A percentile compares a stretch with the other conserved stretches of the same genome.
Conservation (phyloP, 1,284 basidiomycete species). For the Clitocybe nebularis region DNA sequence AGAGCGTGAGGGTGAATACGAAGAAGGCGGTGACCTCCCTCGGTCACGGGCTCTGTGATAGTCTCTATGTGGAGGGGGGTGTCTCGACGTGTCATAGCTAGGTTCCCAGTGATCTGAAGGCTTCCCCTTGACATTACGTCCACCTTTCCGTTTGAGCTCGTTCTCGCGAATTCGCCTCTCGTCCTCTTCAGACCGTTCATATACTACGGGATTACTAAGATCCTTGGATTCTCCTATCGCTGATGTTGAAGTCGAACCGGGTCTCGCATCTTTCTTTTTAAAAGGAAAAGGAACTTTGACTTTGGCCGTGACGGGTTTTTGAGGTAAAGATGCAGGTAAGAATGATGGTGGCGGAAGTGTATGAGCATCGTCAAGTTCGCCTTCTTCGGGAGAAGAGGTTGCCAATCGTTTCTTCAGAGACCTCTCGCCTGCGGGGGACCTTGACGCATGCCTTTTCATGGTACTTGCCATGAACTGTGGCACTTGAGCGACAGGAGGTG, state of each 20-base stretch:
- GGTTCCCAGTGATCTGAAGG: slow-evolving; percentile 31
- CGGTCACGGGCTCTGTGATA: slow-evolving; percentile 23
- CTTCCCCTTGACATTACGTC: slow-evolving; percentile 4
- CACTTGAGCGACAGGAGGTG: slow-evolving; percentile 10
- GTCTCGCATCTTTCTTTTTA: slow-evolving; percentile 48
- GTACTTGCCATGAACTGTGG: slow-evolving; percentile 27
- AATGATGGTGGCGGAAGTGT: slow-evolving; percentile 18
- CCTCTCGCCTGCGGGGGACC: slow-evolving; percentile 42
- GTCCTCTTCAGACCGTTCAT: slow-evolving; percentile 42
- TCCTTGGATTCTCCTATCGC: slow-evolving; percentile 13
- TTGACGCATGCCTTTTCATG: slow-evolving; percentile 53
- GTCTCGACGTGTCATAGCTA: slow-evolving; percentile 20
- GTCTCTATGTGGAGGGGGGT: slow-evolving; percentile 16
- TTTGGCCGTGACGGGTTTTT: slow-evolving; percentile 27
- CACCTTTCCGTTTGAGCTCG: slow-evolving; percentile 19
- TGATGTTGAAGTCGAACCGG: slow-evolving; percentile 6
- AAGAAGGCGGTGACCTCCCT: slow-evolving; percentile 28
- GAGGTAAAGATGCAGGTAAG: slow-evolving; percentile 22
- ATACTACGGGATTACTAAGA: slow-evolving; percentile 27
- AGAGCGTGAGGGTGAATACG: slow-evolving; percentile 30
- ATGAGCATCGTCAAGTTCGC: slow-evolving; percentile 65
- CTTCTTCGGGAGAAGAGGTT: slow-evolving; percentile 73
- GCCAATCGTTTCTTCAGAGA: slow-evolving; percentile 53
- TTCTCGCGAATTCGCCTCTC: slow-evolving; percentile 35
- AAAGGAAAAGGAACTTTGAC: slow-evolving; percentile 67